A percentile compares a stretch with the other conserved stretches of the same genome.
phyloP scores from a whole-genome alignment of 2,329 filamentous ascomycete species.

The Fusarium sterilihyphosum region DNA sequence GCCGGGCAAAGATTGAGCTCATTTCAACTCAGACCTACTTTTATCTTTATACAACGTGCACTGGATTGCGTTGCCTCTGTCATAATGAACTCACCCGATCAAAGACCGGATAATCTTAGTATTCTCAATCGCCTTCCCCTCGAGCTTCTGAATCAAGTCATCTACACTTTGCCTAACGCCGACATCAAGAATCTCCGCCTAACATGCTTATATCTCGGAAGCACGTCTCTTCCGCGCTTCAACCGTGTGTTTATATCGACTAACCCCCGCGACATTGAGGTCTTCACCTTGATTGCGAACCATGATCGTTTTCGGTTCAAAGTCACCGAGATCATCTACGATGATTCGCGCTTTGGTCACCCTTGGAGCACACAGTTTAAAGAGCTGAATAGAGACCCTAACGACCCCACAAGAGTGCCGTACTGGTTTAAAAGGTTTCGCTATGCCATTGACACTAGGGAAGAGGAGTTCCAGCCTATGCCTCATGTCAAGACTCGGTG shows the following conservation, averaged over 20 bases:
- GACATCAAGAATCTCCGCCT: constrained; percentile 18
- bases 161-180: neutral
- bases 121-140: neutral
- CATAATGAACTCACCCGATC: neutral
- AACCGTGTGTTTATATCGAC: constrained; percentile 32
- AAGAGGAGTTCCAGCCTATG: accelerated
- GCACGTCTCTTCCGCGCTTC: neutral
- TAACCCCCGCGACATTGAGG: constrained; percentile 23
- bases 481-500: neutral
- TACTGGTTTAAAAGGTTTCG: neutral
- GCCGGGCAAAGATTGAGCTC: too few relatives aligned
- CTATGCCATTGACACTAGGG: accelerated
- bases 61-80: accelerated
- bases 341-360: constrained; percentile 22
- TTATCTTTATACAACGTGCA: neutral
- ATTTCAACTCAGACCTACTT: neutral
- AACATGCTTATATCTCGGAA: neutral
- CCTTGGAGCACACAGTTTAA: accelerated
- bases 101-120: accelerated
- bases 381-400: neutral
- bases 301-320: constrained; percentile 14
- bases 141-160: neutral
- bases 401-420: neutral
- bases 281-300: constrained; percentile 26
- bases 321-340: constrained; percentile 31